A percentile compares a stretch with the other conserved stretches of the same genome.
Evolutionary conservation across 2,329 filamentous ascomycete genomes (phyloP).

Genomic region (Didymella pomorum): DNA sequence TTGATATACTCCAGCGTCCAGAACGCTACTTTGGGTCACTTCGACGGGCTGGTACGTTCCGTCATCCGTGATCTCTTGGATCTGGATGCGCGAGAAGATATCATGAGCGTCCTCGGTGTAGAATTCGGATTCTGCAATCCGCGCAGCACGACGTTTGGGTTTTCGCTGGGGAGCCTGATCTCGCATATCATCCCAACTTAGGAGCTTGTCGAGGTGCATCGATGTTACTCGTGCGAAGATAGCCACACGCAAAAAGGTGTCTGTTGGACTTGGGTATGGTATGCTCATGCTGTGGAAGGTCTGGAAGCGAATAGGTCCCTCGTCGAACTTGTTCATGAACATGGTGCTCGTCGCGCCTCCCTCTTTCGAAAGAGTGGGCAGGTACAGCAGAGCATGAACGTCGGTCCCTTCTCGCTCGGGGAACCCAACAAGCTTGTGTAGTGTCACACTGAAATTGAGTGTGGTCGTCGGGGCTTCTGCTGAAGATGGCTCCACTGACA

Average conservation of each 20-base stretch:
- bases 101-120: slow-evolving; percentile 94
- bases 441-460: slow-evolving; percentile 97
- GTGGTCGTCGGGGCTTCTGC: slow-evolving; percentile 91
- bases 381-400: slow-evolving; percentile 95
- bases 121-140: slow-evolving; percentile 91
- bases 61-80: slow-evolving; percentile 89
- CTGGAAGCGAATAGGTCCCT: slow-evolving; percentile 90
- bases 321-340: slow-evolving; percentile 93
- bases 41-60: slow-evolving; percentile 93
- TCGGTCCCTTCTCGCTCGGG: slow-evolving; percentile 94
- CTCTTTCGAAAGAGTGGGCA: slow-evolving; percentile 85
- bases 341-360: slow-evolving; percentile 91
- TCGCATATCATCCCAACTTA: slow-evolving; percentile 99
- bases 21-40: slow-evolving; percentile 82
- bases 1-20: slow-evolving; percentile 91
- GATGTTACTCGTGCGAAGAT: slow-evolving; percentile 90
- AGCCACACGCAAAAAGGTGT: slow-evolving; percentile 81
- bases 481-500: slow-evolving; percentile 92
- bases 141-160: slow-evolving; percentile 67
- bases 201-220: slow-evolving; percentile 95
- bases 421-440: slow-evolving; percentile 95
- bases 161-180: slow-evolving; percentile 69
- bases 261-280: slow-evolving; percentile 76
- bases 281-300: slow-evolving; percentile 99
- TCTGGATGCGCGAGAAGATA: slow-evolving; percentile 84